Base-by-base conservation (phyloP, 371 early-diverging fungal species). In the Rhizopus sp. region DNA sequence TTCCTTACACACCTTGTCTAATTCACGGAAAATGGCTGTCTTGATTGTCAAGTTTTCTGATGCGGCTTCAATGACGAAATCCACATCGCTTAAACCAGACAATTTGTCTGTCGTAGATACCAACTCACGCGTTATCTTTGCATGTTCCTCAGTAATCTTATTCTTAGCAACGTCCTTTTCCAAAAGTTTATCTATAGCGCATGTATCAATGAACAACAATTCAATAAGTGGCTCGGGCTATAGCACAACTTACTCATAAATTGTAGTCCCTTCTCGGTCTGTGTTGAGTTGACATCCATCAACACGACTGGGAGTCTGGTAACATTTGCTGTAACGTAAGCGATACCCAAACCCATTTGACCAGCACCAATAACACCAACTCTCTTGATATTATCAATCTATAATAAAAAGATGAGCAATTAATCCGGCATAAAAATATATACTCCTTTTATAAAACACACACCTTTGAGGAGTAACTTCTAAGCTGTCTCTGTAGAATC, bases 21-120 rank as follows among this genome's bases (percentile, higher is more conserved):
- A 82, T 59, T 88, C 84, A 34, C 70, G 63, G 70, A 98, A 96
- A 41, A 98, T 78, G 46, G 86, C 86, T 35, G 79, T 77, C 81
- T 98, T 98, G 51, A 97, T 77, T 12, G 81, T 75, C n/a, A 89
- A 73, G 69, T 94, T 93, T 73, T 98, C 98, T 7, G 91, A 87
- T n/a, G 94, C 93, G 7, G 98, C 98, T 78, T 98, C 99, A 66
- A 98, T 88, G 12, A 91, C 90, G 75, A 95, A 90, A 70, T 97
- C 95, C 1, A 84, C 78, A 49, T 83, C 69, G 17, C 56, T 50
- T 50, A 93, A 81, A 30, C 69, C 83, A 8, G 77, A 75, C 61
- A 93, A 66, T 15, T 64, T 60, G 47, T 78, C 70, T 7, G 87
- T 86, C 23, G 86, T 75, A n/a, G 74, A 67, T 49, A 97, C 88